Evolutionary conservation across 768 basidiomycete genomes (phyloP).

Genomic region (Russula foetens): DNA sequence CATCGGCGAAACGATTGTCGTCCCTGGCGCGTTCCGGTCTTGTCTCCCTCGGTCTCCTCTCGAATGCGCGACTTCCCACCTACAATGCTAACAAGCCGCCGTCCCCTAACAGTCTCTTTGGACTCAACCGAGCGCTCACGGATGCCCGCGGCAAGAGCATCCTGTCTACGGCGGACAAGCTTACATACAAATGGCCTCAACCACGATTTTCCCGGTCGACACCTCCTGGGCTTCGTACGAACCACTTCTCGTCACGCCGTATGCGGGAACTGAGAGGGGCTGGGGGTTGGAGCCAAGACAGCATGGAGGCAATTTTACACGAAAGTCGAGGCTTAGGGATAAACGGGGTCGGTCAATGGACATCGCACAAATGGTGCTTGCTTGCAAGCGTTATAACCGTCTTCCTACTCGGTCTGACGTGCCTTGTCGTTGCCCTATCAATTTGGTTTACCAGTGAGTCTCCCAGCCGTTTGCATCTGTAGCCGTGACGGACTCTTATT

Average conservation of each 20-base stretch:
- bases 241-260: slow-evolving; percentile 12
- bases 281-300: slow-evolving; percentile 3
- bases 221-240: background rate
- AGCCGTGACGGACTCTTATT: background rate
- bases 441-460: slow-evolving; percentile 52
- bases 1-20: background rate
- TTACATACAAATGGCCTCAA: slow-evolving; percentile 46
- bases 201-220: slow-evolving; percentile 27
- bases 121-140: background rate
- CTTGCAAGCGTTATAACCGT: slow-evolving; percentile 47
- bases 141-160: background rate
- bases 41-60: background rate
- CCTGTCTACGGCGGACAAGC: slow-evolving; percentile 27
- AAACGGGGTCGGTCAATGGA: slow-evolving; percentile 43
- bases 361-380: slow-evolving; percentile 52
- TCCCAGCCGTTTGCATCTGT: background rate
- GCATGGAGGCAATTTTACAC: slow-evolving; percentile 22
- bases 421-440: slow-evolving; percentile 42
- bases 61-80: background rate
- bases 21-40: background rate
- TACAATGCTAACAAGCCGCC: background rate
- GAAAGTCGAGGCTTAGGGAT: slow-evolving; percentile 34
- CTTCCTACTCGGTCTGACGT: slow-evolving; percentile 44
- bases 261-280: slow-evolving; percentile 5
- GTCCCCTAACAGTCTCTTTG: background rate